Base-by-base conservation (phyloP, 768 basidiomycete genomes). In the Thelephora aurantiotincta region DNA sequence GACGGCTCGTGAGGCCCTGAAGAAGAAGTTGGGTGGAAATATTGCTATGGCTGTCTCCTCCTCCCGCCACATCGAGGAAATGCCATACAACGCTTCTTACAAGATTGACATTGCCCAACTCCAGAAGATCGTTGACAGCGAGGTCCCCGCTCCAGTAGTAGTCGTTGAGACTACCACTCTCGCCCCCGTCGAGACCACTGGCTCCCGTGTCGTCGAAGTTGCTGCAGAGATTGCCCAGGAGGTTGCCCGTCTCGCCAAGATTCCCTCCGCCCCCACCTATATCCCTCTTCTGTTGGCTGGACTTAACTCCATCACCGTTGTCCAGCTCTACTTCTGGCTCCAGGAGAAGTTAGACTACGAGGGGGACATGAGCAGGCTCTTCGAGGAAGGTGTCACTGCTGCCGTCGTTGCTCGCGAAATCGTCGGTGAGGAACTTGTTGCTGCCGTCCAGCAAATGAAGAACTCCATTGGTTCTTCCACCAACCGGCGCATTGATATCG, bases 211-310 rank as follows among this genome's bases (percentile, higher is more conserved):
- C 16, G 38, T 9, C 38, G 49, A 55, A 11, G 48, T 67, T 18
- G 61, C 66, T 7, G 55, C 58, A 53, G 57, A 57, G 44, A 65
- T 67, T 16, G 58, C 64, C n/a, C 54, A 60, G 34, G 59, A 65
- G 51, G 57, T 66, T 13, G 52, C 60, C 1, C 54, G 49, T 37
- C 50, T 67, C 30, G 58, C 59, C 51, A 61, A 60, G 48, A 9
- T 9, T 30, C 54, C 61, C 35, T 50, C 49, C 2, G 36, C 50
- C 11, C 44, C 47, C n/a, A 37, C 46, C 18, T 47, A 52, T 33
- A 54, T 53, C 22, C 59, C 65, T 1, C 58, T 67, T 19, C 53
- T 61, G 33, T 60, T 61, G 49, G 55, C 59, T 0, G 63, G 63
- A 35, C 62, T 67, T 38, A 61, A 61, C 33, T 58, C 62, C 35